These are phyloP conservation scores for Phaeodactylum tricornutum DNA, from an alignment of 108 stramenopile genomes.

Conservation along the genomic window DNA sequence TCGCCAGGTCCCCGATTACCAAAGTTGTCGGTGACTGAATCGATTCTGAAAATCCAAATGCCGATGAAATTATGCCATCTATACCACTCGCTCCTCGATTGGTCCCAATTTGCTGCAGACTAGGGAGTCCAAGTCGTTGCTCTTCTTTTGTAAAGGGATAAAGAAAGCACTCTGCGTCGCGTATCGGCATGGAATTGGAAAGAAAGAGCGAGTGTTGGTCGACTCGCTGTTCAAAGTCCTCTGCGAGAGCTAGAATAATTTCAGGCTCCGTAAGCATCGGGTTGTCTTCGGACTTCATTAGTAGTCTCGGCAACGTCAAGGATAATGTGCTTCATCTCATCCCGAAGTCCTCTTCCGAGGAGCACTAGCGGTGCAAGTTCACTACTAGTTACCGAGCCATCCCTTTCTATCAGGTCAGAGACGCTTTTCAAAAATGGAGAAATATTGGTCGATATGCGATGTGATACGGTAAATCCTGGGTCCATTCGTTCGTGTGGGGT, in stretches of 20 bases:
- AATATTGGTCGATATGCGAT: conserved; percentile 43
- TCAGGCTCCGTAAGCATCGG: conserved; percentile 66
- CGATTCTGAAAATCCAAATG: conserved; percentile 71
- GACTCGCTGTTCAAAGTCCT: conserved; percentile 16
- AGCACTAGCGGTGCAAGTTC: conserved; percentile 46
- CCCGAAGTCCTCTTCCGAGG: conserved; percentile 37
- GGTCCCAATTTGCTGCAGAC: too few relatives aligned
- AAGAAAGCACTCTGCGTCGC: conserved; percentile 85
- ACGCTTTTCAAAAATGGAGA: conserved; percentile 26
- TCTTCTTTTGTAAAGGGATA: conserved; percentile 33
- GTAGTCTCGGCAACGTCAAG: conserved; percentile 17
- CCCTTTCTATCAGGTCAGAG: conserved; percentile 1
- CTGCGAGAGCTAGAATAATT: conserved; percentile 52
- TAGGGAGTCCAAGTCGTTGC: conserved; percentile 18
- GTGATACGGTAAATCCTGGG: conserved; percentile 58
- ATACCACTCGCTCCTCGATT: conserved; percentile 93
- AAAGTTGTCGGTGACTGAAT: conserved; percentile 50
- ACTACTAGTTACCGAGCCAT: conserved; percentile 23
- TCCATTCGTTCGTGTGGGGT: conserved; percentile 54
- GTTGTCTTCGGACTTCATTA: not conserved
- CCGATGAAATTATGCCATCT: conserved; percentile 85
- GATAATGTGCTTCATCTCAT: conserved; percentile 55
- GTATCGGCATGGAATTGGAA: conserved; percentile 90
- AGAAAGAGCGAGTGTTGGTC: conserved; percentile 29
- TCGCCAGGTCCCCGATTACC: conserved; percentile 81